Evolutionary conservation across 352 stramenopile species (phyloP), one percentile per base, ranked within the genome.

Genomic region (Phytophthora macrochlamydospora): DNA sequence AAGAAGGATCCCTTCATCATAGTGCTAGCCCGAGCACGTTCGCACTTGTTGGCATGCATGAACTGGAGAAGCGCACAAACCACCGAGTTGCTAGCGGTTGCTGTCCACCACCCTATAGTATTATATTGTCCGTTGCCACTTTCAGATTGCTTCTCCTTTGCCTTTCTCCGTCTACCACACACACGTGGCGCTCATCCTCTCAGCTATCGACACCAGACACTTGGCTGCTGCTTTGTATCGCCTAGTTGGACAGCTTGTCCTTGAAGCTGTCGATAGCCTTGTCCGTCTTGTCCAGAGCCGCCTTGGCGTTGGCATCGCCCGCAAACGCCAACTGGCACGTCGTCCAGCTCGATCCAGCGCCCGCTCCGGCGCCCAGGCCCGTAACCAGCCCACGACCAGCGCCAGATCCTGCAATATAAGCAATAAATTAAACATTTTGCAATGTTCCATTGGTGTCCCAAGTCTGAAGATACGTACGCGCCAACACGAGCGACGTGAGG

Each of bases 261-360:
- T 92, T 92, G 57, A 93, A 80, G 45, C 91, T 81, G 60, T 82
- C 78, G 42, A 93, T 65, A 38, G 87, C 66, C 78, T 92, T 91
- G 68, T 93, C 81, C 58, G 85, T 73, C 71, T 91, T 91, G 73
- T 93, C 70, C 54, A 93, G 74, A 45, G 73, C 65, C 45, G 73
- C 79, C 69, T 93, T 68, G 51, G 85, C 79, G 58, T 91, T 76
- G 54, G 50, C 78, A 69, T 92, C 64, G 56, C 85, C 87, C 45
- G 89, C 79, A 63, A 95, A 95, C 29, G 85, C 87, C 69, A 95
- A 58, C 64, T 92, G 85, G 69, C 87, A 95, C 46, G 85, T 93
- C 58, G 83, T 95, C 87, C 87, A 95, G 71, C 84, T 94, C 49
- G 85, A 92, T 9, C 87, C 87, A 7, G 85, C 82, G 45, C 85